These are phyloP conservation scores for Pseudonitzschia pungens DNA, from an alignment of 108 stramenopile species.

Conservation along the genomic window DNA sequence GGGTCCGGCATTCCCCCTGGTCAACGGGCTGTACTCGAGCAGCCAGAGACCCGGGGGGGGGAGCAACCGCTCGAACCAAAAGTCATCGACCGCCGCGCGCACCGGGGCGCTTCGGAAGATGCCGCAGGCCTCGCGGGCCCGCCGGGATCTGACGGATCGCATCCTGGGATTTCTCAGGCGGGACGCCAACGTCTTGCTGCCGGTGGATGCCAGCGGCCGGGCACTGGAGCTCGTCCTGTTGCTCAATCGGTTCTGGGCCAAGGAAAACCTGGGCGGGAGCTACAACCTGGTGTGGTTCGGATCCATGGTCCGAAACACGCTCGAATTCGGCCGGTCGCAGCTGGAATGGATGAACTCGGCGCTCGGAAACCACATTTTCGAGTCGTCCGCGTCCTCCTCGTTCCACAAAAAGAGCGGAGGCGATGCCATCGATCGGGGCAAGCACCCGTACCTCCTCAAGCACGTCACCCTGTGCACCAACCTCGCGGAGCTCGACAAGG, in stretches of 20 bases:
- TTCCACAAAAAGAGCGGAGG: neutral
- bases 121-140: conserved; percentile 44
- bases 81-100: neutral
- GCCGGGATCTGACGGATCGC: conserved; percentile 58
- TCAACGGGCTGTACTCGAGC: conserved; percentile 50
- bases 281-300: conserved; percentile 89
- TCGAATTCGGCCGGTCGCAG: conserved; percentile 87
- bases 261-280: conserved; percentile 61
- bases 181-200: conserved; percentile 91
- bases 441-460: conserved; percentile 61
- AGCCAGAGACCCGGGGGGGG: neutral
- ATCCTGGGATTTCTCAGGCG: conserved; percentile 81
- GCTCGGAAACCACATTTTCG: conserved; percentile 35
- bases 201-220: conserved; percentile 87
- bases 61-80: neutral
- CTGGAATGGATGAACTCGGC: conserved; percentile 85
- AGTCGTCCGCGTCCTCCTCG: neutral
- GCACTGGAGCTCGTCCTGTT: conserved; percentile 84
- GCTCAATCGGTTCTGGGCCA: conserved; percentile 84
- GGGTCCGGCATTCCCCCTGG: conserved; percentile 58
- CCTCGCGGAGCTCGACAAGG: conserved; percentile 54
- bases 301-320: conserved; percentile 81
- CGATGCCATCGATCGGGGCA: conserved; percentile 17
- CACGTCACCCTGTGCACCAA: conserved; percentile 56
- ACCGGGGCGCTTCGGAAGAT: neutral